A percentile compares a stretch with the other conserved stretches of the same genome.
Conservation (phyloP, 2,329 filamentous ascomycete species). For the Tolypocladium inflatum region DNA sequence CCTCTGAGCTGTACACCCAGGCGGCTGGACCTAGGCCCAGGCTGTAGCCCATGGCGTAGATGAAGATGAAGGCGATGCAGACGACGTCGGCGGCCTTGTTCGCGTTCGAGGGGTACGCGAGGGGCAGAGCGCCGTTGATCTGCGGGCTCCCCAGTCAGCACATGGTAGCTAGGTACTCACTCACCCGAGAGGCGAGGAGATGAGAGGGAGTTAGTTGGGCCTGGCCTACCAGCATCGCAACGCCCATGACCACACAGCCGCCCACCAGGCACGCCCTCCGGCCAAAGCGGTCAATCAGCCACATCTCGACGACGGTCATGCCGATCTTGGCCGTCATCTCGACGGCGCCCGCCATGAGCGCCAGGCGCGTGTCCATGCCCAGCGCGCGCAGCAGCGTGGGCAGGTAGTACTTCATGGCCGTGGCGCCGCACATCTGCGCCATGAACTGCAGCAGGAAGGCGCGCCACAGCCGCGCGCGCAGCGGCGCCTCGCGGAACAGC, state of each 20-base stretch:
- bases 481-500: conserved; percentile 36
- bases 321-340: conserved; percentile 49
- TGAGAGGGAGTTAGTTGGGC: background rate
- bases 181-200: background rate
- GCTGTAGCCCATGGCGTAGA: conserved; percentile 49
- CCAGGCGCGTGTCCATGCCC: conserved; percentile 35
- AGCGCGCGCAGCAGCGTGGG: conserved; percentile 42
- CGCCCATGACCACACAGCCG: conserved; percentile 42
- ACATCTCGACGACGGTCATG: conserved; percentile 46
- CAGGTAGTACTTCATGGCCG: conserved; percentile 52
- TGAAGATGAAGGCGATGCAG: conserved; percentile 46
- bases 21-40: conserved; percentile 47
- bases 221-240: conserved; percentile 30
- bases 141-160: conserved; percentile 10
- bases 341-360: conserved; percentile 43
- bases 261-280: conserved; percentile 36
- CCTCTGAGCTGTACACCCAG: conserved; percentile 52
- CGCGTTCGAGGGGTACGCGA: conserved; percentile 38
- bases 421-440: conserved; percentile 50
- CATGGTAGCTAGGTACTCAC: background rate
- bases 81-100: conserved; percentile 37
- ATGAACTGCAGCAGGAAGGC: conserved; percentile 49
- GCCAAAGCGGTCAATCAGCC: conserved; percentile 44
- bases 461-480: conserved; percentile 46
- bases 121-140: conserved; percentile 45